Evolutionary conservation across 2,329 filamentous ascomycete genomes (phyloP).

Genomic region (Onygenales sp.): DNA sequence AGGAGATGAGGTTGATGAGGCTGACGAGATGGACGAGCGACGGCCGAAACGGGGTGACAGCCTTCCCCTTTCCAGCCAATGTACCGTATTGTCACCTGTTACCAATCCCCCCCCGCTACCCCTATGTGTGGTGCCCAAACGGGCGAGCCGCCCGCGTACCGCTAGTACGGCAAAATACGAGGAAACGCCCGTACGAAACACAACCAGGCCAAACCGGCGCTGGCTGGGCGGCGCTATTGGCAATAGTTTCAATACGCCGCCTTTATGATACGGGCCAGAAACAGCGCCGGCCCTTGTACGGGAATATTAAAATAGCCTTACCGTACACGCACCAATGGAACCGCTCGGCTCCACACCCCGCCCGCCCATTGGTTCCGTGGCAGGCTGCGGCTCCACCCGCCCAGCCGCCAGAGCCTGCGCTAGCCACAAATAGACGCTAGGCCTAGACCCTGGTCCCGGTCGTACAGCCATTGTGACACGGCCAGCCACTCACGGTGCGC

Average conservation of each 20-base stretch:
- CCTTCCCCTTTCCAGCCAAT: neutral
- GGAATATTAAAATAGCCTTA: neutral
- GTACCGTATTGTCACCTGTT: neutral
- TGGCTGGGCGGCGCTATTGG: neutral
- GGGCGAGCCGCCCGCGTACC: too few relatives aligned
- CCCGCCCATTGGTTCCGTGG: too few relatives aligned
- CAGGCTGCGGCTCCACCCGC: neutral
- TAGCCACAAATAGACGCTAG: neutral
- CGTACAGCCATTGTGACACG: neutral
- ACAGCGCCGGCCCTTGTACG: neutral
- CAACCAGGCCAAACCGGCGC: neutral
- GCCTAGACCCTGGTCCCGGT: neutral
- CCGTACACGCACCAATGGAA: neutral
- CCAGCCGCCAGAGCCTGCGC: neutral
- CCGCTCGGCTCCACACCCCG: neutral
- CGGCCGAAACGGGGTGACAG: neutral
- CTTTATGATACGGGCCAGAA: too few relatives aligned
- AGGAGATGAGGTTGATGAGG: constrained; percentile 6
- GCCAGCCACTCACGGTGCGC: neutral
- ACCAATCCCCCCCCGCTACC: too few relatives aligned
- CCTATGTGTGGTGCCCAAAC: too few relatives aligned
- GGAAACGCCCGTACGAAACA: neutral
- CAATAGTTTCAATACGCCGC: neutral
- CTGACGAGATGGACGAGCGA: constrained; percentile 1
- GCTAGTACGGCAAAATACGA: too few relatives aligned